Conservation (phyloP, 164 flowering plant species). For the Annona cherimola region DNA sequence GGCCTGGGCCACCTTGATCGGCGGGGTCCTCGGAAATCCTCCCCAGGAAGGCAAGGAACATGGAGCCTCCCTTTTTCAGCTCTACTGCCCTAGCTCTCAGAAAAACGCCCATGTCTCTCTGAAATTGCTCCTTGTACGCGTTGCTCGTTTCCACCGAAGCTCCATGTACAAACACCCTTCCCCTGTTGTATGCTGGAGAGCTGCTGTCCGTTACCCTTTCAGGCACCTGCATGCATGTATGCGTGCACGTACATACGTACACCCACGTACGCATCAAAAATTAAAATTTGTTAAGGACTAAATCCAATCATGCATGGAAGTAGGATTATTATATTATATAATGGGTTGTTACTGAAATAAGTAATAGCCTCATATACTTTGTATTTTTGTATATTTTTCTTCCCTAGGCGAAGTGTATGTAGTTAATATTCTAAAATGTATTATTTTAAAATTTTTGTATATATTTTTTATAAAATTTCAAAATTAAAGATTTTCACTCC, state of each 20-base stretch:
- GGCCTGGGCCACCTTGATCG: constrained; percentile 89
- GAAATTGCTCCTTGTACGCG: constrained; percentile 74
- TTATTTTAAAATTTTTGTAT: too few relatives aligned
- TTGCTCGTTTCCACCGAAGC: constrained; percentile 47
- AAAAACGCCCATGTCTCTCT: constrained; percentile 52
- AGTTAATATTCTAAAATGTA: too few relatives aligned
- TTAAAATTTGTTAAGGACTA: background rate
- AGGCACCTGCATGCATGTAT: constrained; percentile 43
- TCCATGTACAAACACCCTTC: constrained; percentile 75
- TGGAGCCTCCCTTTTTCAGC: constrained; percentile 68
- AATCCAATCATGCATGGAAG: background rate
- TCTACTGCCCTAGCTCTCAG: constrained; percentile 53
- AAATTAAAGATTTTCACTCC: too few relatives aligned
- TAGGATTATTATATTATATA: too few relatives aligned
- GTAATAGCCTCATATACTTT: too few relatives aligned
- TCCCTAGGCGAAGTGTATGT: too few relatives aligned
- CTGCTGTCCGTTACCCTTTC: constrained; percentile 57
- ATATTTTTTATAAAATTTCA: too few relatives aligned
- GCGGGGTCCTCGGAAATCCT: constrained; percentile 69
- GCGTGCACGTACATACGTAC: too few relatives aligned
- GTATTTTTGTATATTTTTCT: too few relatives aligned
- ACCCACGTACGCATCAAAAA: background rate
- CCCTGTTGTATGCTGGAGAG: constrained; percentile 65
- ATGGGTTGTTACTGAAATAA: too few relatives aligned
- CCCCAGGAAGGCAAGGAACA: constrained; percentile 82